A percentile compares a stretch with the other conserved stretches of the same genome.
phyloP scores from a whole-genome alignment of 176 grass and related monocot species.

The Triticum urartu region DNA sequence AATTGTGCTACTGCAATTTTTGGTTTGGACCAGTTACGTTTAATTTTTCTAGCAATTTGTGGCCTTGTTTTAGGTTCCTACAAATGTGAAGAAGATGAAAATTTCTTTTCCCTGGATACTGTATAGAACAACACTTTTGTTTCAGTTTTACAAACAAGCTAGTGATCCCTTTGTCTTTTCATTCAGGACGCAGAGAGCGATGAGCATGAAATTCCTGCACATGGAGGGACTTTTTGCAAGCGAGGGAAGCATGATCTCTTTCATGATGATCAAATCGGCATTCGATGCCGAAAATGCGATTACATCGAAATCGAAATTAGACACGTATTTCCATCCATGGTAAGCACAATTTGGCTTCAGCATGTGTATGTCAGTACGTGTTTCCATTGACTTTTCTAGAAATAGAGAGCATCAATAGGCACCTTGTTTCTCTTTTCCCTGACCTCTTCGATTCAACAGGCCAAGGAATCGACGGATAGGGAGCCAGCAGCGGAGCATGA shows the following conservation, averaged over 20 bases:
- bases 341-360: slow-evolving; percentile 25
- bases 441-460: neutral
- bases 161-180: too few species aligned
- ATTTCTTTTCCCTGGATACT: too few species aligned
- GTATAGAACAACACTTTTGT: neutral
- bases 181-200: slow-evolving; percentile 8
- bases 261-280: slow-evolving; percentile 66
- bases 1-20: too few species aligned
- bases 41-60: too few species aligned
- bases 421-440: neutral
- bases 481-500: slow-evolving; percentile 1
- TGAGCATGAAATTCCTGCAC: neutral
- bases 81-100: too few species aligned
- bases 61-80: too few species aligned
- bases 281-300: slow-evolving; percentile 61
- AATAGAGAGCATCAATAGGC: neutral
- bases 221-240: slow-evolving; percentile 23
- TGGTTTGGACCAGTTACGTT: too few species aligned
- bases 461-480: slow-evolving; percentile 20
- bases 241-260: slow-evolving; percentile 58
- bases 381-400: too few species aligned
- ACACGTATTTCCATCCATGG: slow-evolving; percentile 60
- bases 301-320: slow-evolving; percentile 64
- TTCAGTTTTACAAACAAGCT: neutral
- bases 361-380: neutral